A percentile compares a stretch with the other conserved stretches of the same genome.
Evolutionary conservation across 2,329 filamentous ascomycete genomes (phyloP).

Genomic region (Penicillium sp.): DNA sequence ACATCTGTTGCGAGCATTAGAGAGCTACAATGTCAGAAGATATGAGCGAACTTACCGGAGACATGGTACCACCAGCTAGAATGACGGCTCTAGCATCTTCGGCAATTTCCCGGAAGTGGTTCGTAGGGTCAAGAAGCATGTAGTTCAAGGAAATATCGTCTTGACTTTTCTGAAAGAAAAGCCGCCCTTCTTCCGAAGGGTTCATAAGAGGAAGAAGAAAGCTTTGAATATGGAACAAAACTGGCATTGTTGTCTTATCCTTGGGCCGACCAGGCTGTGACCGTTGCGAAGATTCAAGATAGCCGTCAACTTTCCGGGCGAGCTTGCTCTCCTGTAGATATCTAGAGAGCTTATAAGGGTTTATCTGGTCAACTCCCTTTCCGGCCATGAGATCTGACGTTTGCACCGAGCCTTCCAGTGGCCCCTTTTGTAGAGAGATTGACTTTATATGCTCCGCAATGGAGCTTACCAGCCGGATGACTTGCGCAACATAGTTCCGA

Average conservation of each 20-base stretch:
- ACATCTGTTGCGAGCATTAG: slow-evolving; percentile 55
- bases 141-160: slow-evolving; percentile 68
- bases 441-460: slow-evolving; percentile 66
- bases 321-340: slow-evolving; percentile 92
- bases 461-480: slow-evolving; percentile 78
- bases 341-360: slow-evolving; percentile 79
- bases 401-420: slow-evolving; percentile 65
- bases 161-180: slow-evolving; percentile 55
- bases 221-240: slow-evolving; percentile 61
- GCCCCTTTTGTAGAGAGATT: slow-evolving; percentile 42
- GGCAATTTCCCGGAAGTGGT: slow-evolving; percentile 86
- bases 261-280: slow-evolving; percentile 38
- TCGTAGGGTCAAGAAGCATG: slow-evolving; percentile 83
- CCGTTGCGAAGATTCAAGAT: slow-evolving; percentile 63
- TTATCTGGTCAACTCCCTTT: slow-evolving; percentile 92
- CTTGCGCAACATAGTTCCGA: slow-evolving; percentile 83
- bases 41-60: slow-evolving; percentile 55
- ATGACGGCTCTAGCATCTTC: slow-evolving; percentile 82
- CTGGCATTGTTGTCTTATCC: slow-evolving; percentile 46
- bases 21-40: neutral
- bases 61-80: slow-evolving; percentile 94
- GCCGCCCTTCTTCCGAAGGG: slow-evolving; percentile 65
- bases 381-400: slow-evolving; percentile 70
- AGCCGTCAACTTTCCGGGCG: slow-evolving; percentile 91
- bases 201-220: slow-evolving; percentile 84